phyloP scores from a whole-genome alignment of 371 early-diverging fungal species.

The Sporodiniella umbellata region DNA sequence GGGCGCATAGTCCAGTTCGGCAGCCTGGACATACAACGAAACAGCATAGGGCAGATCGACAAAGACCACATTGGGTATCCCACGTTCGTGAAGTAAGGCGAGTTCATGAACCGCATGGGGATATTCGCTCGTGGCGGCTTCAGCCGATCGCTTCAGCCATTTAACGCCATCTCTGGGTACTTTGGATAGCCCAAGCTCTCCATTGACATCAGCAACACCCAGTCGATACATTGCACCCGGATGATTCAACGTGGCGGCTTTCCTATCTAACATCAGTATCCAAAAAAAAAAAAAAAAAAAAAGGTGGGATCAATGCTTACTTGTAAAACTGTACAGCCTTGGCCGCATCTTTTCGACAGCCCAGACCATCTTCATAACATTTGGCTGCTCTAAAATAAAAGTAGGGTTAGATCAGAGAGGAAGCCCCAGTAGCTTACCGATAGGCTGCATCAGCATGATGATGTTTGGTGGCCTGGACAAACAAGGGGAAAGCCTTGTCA shows the following conservation, averaged over 20 bases:
- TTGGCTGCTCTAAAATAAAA: conserved; percentile 51
- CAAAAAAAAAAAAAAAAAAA: conserved; percentile 1
- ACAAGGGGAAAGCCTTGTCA: conserved; percentile 68
- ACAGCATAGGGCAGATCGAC: conserved; percentile 74
- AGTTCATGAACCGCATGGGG: conserved; percentile 82
- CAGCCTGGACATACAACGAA: conserved; percentile 69
- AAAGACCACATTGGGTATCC: conserved; percentile 69
- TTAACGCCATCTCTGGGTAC: conserved; percentile 76
- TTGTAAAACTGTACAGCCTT: conserved; percentile 74
- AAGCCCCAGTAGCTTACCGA: conserved; percentile 24
- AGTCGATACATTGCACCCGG: conserved; percentile 74
- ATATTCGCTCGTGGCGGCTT: conserved; percentile 70
- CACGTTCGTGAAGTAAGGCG: conserved; percentile 69
- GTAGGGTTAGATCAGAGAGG: neutral
- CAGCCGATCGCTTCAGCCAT: conserved; percentile 77
- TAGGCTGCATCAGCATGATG: conserved; percentile 71
- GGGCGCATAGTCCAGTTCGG: conserved; percentile 74
- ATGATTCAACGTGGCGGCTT: conserved; percentile 70
- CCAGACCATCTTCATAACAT: conserved; percentile 69
- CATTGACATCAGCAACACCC: conserved; percentile 70
- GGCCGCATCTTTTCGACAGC: conserved; percentile 56
- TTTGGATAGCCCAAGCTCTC: conserved; percentile 61
- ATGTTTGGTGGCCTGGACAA: conserved; percentile 68
- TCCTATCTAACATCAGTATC: conserved; percentile 32
- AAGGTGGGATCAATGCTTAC: conserved; percentile 36